These are phyloP conservation scores for Terana coerulea DNA, from an alignment of 768 basidiomycete genomes.

Conservation along the genomic window DNA sequence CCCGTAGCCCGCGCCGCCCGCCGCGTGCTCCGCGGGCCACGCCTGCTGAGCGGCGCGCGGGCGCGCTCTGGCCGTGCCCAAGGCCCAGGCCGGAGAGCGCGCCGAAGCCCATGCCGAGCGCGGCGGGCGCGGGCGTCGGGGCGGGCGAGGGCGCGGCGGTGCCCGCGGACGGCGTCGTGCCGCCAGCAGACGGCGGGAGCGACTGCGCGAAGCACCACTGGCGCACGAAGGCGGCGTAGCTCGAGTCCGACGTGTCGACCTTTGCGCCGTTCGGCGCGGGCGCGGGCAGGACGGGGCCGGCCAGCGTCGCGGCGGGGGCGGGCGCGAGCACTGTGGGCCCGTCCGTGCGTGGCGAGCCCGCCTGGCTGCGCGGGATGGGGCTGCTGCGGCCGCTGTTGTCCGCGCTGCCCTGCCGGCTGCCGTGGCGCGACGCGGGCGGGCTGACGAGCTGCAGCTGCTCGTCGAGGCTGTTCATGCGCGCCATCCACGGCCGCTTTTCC, in stretches of 20 bases:
- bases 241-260: slow-evolving; percentile 30
- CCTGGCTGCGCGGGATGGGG: background rate
- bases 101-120: background rate
- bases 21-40: slow-evolving; percentile 16
- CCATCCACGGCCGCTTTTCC: background rate
- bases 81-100: background rate
- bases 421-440: slow-evolving; percentile 20
- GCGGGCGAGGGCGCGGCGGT: background rate
- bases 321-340: background rate
- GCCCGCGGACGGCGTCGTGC: background rate
- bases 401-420: slow-evolving; percentile 14
- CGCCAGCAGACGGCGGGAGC: slow-evolving; percentile 25
- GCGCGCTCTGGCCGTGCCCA: background rate
- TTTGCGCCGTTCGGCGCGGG: background rate
- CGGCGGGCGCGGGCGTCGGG: background rate
- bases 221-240: slow-evolving; percentile 57
- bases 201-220: slow-evolving; percentile 68
- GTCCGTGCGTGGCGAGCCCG: background rate
- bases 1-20: slow-evolving; percentile 20
- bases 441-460: slow-evolving; percentile 17
- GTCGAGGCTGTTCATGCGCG: background rate
- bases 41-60: slow-evolving; percentile 6
- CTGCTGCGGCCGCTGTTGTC: slow-evolving; percentile 5
- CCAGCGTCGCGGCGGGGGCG: background rate
- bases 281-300: slow-evolving; percentile 8